Evolutionary conservation across 768 basidiomycete species (phyloP), one percentile per base, ranked within the genome.

Genomic region (Tulasnella sp.): DNA sequence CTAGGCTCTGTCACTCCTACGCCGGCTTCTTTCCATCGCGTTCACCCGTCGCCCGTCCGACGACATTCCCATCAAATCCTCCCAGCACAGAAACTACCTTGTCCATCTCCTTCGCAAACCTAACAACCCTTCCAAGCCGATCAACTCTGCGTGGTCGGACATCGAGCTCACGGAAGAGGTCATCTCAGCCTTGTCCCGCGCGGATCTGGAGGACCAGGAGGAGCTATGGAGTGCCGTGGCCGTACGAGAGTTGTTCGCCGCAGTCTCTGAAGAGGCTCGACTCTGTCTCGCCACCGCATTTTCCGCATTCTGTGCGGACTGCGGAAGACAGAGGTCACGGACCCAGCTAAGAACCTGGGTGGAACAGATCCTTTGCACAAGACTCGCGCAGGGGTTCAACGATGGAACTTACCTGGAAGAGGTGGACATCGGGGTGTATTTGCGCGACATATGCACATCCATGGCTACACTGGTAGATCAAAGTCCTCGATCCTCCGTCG

Each of bases 91-190:
- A 1, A 19, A 72, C 36, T 65, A 40, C 62, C 71, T 72, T 29
- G 64, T 66, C 37, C 39, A 36, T 17, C 71, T 72, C 22, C 62
- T 72, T 14, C 71, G 44, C 8, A 72, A 72, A 35, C 64, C 71
- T 22, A 72, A 72, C 35, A 19, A 36, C 3, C 62, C 71, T 12
- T 72, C 71, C 34, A 72, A 65, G 17, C 71, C 71, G 12, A 35
- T 72, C 62, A 63, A 62, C 2, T 32, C 39, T 36, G 37, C 62
- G 40, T 72, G 71, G 71, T 35, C 71, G 19, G 71, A 72, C 32
- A 19, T 35, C 19, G 19, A 64, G 17, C 65, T 72, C 36, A 37
- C 62, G 6, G 47, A 70, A 6, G 69, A 70, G 52, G 69, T 70
- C 42, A 39, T 65, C 36, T 36, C 34, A 34, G 34, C 35, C 11